Percentiles rank a stretch among this genome's conserved stretches.
Conservation (phyloP, 345 rosid genomes). For the Ceriops decandra region DNA sequence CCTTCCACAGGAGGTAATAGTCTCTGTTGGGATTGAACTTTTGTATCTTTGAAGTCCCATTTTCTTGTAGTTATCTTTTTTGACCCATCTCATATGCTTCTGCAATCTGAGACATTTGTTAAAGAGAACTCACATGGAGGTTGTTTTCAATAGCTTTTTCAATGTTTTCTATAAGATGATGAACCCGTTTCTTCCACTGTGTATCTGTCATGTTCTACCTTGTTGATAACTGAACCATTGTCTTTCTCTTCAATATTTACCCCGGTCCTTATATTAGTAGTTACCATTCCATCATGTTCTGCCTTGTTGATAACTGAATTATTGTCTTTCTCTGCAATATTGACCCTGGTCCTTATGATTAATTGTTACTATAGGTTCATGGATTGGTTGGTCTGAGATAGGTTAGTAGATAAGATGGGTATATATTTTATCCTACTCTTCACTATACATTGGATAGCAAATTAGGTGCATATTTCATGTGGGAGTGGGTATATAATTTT, state of each 20-base stretch:
- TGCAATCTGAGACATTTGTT: conserved; percentile 7
- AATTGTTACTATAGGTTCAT: neutral
- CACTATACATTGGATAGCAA: too few species aligned
- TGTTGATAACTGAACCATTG: neutral
- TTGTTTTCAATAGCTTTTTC: too few species aligned
- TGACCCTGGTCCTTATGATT: neutral
- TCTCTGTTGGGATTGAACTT: conserved; percentile 10
- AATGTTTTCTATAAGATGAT: too few species aligned
- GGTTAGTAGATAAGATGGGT: too few species aligned
- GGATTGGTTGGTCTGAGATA: neutral
- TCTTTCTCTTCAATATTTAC: neutral
- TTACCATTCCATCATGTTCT: too few species aligned
- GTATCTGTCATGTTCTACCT: neutral
- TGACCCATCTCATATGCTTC: neutral
- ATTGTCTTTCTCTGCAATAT: neutral
- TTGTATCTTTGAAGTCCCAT: neutral
- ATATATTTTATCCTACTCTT: too few species aligned
- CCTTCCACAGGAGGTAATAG: conserved; percentile 68
- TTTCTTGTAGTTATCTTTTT: neutral
- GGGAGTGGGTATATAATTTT: too few species aligned
- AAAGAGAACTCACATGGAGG: neutral
- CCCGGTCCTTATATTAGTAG: neutral
- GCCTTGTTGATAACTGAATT: neutral
- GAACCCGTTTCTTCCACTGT: neutral
- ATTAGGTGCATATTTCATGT: too few species aligned